Conservation (phyloP, 306 rosid genomes). For the Prinsepia uniflora region DNA sequence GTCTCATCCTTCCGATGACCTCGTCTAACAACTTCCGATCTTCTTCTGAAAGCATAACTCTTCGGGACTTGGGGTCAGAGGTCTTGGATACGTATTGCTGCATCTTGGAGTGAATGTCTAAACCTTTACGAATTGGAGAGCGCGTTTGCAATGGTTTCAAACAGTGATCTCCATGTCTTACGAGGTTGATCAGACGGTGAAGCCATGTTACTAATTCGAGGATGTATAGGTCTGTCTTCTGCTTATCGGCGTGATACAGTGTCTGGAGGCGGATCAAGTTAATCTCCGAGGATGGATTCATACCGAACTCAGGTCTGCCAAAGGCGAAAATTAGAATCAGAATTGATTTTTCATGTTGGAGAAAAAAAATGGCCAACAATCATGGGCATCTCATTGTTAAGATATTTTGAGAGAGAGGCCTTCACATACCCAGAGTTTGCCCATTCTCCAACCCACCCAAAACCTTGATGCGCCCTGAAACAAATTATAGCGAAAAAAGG, state of each 20-base stretch:
- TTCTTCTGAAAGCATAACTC: slow-evolving; percentile 41
- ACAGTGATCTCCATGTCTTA: slow-evolving; percentile 52
- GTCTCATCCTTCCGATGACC: slow-evolving; percentile 39
- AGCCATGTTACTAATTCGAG: slow-evolving; percentile 68
- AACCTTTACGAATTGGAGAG: slow-evolving; percentile 58
- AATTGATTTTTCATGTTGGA: neutral
- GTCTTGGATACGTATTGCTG: slow-evolving; percentile 35
- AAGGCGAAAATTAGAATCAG: slow-evolving; percentile 14
- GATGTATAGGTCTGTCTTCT: slow-evolving; percentile 59
- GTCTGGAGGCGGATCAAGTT: slow-evolving; percentile 70
- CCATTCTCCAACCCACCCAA: slow-evolving; percentile 98
- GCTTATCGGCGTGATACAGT: slow-evolving; percentile 74
- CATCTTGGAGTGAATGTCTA: slow-evolving; percentile 57
- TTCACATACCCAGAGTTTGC: slow-evolving; percentile 71
- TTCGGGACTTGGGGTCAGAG: slow-evolving; percentile 22
- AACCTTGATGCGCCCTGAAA: slow-evolving; percentile 92
- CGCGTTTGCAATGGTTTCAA: slow-evolving; percentile 41
- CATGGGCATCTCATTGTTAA: too few species aligned
- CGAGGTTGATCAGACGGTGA: slow-evolving; percentile 53
- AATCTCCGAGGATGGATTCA: slow-evolving; percentile 32
- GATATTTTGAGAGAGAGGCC: neutral
- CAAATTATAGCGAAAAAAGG: slow-evolving; percentile 12
- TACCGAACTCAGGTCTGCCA: slow-evolving; percentile 62
- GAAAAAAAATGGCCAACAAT: neutral
- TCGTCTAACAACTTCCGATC: slow-evolving; percentile 56